Evolutionary conservation across 345 rosid genomes (phyloP).

Genomic region (Hibiscus tridactylites): DNA sequence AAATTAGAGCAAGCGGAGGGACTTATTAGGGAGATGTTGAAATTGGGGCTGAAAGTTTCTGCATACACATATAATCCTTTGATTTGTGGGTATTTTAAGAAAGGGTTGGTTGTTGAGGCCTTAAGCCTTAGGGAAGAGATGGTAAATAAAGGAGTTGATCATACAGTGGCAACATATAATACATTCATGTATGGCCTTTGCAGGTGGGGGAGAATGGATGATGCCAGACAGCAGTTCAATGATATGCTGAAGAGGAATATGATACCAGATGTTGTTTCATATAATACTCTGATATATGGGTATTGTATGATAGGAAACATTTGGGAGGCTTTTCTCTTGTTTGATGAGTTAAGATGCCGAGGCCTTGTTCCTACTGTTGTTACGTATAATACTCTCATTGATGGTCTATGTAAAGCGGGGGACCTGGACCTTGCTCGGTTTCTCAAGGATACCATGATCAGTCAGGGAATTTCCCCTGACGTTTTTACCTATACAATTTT

Average conservation of each 20-base stretch:
- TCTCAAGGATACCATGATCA: slow-evolving; percentile 58
- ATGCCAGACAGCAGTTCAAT: slow-evolving; percentile 39
- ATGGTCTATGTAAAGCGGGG: slow-evolving; percentile 60
- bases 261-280: slow-evolving; percentile 54
- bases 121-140: slow-evolving; percentile 39
- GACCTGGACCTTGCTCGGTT: slow-evolving; percentile 39
- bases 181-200: slow-evolving; percentile 42
- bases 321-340: slow-evolving; percentile 52
- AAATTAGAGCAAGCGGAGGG: slow-evolving; percentile 40
- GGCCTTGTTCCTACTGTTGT: slow-evolving; percentile 34
- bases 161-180: slow-evolving; percentile 38
- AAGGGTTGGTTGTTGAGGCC: slow-evolving; percentile 48
- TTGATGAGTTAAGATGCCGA: slow-evolving; percentile 38
- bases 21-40: slow-evolving; percentile 40
- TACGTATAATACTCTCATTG: slow-evolving; percentile 61
- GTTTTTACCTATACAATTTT: slow-evolving; percentile 58
- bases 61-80: slow-evolving; percentile 46
- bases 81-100: slow-evolving; percentile 45
- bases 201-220: slow-evolving; percentile 35
- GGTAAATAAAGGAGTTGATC: slow-evolving; percentile 37
- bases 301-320: slow-evolving; percentile 45
- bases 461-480: slow-evolving; percentile 42
- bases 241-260: slow-evolving; percentile 36
- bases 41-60: slow-evolving; percentile 41
- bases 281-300: slow-evolving; percentile 55